Conservation (phyloP, 73 alveolate genomes). For the Stentor roeselii region DNA sequence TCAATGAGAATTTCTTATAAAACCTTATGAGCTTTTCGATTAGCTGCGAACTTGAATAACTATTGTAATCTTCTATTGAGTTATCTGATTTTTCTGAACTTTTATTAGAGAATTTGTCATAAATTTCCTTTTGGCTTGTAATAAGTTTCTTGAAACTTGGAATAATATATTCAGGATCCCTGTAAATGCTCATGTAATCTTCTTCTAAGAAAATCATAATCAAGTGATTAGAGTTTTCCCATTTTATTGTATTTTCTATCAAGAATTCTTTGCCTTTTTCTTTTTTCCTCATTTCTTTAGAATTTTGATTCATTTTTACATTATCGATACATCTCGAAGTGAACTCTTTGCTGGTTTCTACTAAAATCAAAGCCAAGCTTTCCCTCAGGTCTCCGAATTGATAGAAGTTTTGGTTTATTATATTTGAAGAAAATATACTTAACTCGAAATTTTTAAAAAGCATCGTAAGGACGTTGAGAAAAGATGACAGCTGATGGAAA, state of each 20-base stretch:
- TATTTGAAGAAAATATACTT: not conserved
- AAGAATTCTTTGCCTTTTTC: not conserved
- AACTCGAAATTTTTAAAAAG: not conserved
- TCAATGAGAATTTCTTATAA: not conserved
- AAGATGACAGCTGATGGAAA: not conserved
- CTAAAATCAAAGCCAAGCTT: not conserved
- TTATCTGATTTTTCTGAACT: not conserved
- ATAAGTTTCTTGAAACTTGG: not conserved
- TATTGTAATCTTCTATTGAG: slow-evolving; percentile 7
- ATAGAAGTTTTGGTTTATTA: not conserved
- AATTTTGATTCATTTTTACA: not conserved
- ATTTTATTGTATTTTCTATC: not conserved
- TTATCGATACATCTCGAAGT: not conserved
- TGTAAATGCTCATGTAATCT: not conserved
- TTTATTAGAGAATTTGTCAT: not conserved
- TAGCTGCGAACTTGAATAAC: not conserved
- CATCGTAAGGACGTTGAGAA: not conserved
- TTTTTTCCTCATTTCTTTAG: not conserved
- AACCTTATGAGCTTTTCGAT: not conserved
- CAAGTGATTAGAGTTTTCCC: slow-evolving; percentile 22
- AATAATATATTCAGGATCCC: not conserved
- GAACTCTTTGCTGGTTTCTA: slow-evolving; percentile 9
- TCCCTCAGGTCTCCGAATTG: not conserved
- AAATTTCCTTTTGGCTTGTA: not conserved
- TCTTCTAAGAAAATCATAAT: slow-evolving; percentile 6